Conservation (phyloP, 768 basidiomycete species). For the Fistulinella prunicolor region DNA sequence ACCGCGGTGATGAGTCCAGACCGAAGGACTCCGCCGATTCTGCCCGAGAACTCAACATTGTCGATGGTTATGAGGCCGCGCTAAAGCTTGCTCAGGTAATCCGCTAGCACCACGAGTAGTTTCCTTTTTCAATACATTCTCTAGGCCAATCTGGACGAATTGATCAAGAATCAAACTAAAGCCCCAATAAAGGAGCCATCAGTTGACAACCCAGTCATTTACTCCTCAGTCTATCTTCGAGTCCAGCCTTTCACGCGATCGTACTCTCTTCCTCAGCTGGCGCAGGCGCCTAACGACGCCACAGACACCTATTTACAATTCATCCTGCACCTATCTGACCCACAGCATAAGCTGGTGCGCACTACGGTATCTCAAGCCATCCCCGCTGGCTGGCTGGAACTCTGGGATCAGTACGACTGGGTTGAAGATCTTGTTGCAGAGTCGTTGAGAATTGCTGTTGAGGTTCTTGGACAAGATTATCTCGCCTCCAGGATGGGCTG, state of each 20-base stretch:
- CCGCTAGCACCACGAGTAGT: not conserved
- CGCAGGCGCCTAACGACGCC: constrained; percentile 22
- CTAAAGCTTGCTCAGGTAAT: constrained; percentile 79
- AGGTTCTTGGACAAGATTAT: constrained; percentile 92
- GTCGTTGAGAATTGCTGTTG: constrained; percentile 75
- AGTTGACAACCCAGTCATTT: constrained; percentile 63
- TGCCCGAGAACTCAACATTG: constrained; percentile 71
- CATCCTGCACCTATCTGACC: constrained; percentile 67
- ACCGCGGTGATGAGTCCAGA: constrained; percentile 73
- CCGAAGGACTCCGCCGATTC: constrained; percentile 52
- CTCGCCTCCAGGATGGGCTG: constrained; percentile 85
- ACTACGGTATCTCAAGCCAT: constrained; percentile 81
- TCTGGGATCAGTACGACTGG: constrained; percentile 94
- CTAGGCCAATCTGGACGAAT: constrained; percentile 75
- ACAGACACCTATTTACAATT: constrained; percentile 52
- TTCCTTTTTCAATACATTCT: constrained; percentile 1
- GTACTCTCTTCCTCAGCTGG: constrained; percentile 41
- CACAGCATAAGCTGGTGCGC: constrained; percentile 71
- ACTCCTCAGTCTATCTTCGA: constrained; percentile 89
- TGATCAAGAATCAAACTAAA: constrained; percentile 62
- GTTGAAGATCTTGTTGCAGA: constrained; percentile 95
- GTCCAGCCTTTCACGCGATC: constrained; percentile 81
- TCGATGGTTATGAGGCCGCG: constrained; percentile 83
- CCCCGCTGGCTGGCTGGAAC: constrained; percentile 79
- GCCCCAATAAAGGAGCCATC: constrained; percentile 29